Conservation (phyloP, 2,329 filamentous ascomycete species). For the Ascochyta fabae region DNA sequence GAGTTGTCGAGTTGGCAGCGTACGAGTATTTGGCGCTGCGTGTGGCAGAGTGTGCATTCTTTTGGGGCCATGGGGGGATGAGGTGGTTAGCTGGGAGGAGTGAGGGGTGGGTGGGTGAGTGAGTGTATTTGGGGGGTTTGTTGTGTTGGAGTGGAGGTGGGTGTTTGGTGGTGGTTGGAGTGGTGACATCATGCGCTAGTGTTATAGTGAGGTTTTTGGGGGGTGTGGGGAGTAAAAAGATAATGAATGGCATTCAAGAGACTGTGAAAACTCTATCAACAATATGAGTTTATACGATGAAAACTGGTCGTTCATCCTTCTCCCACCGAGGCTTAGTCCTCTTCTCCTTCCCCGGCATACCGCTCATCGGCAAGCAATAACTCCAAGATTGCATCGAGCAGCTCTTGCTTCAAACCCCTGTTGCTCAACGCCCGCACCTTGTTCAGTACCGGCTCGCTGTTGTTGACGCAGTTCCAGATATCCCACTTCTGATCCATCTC, state of each 20-base stretch:
- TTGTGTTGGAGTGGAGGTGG: not conserved
- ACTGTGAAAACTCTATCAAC: not conserved
- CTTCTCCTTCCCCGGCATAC: conserved; percentile 28
- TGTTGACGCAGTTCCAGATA: conserved; percentile 41
- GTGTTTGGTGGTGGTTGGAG: not conserved
- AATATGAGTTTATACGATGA: not conserved
- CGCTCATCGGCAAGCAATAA: conserved; percentile 44
- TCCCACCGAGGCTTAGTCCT: not conserved
- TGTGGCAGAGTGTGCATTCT: conserved; percentile 51
- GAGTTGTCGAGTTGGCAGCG: conserved; percentile 53
- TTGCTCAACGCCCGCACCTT: conserved; percentile 41
- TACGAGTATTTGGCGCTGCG: conserved; percentile 48
- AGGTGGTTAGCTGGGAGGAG: no score
- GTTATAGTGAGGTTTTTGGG: no score
- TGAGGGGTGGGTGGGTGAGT: not conserved
- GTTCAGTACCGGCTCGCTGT: conserved; percentile 34
- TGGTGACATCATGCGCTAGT: conserved; percentile 21
- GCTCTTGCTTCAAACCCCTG: conserved; percentile 31
- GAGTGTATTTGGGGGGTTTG: not conserved
- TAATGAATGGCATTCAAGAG: not conserved
- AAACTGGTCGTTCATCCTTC: not conserved
- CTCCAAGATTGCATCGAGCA: conserved; percentile 45
- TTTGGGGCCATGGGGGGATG: conserved; percentile 34
- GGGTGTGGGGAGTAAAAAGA: no score
- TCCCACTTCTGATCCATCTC: conserved; percentile 43